Evolutionary conservation across 352 stramenopile species (phyloP), one percentile per base, ranked within the genome.

Genomic region (Peronospora farinosa): DNA sequence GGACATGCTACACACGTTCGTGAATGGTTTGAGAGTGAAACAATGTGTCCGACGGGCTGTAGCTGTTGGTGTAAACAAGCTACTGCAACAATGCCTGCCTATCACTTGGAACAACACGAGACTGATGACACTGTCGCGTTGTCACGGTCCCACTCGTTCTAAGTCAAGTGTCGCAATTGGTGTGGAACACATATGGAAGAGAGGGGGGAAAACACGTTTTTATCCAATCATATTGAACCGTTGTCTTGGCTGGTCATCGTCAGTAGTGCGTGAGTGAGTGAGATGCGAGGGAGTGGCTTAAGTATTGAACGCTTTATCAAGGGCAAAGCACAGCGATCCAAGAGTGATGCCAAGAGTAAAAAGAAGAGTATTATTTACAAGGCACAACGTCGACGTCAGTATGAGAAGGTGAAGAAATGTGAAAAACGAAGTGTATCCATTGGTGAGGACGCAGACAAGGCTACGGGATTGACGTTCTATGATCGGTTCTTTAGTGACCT

Each of bases 241-340:
- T n/a, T n/a, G n/a, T n/a, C n/a, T n/a, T n/a, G n/a, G n/a, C n/a
- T n/a, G n/a, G n/a, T n/a, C n/a, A n/a, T n/a, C n/a, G n/a, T n/a
- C n/a, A n/a, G n/a, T n/a, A n/a, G n/a, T n/a, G n/a, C n/a, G n/a
- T n/a, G n/a, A n/a, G n/a, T n/a, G n/a, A n/a, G n/a, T n/a, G n/a
- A n/a, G n/a, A n/a, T n/a, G 73, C 70, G 73, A 2, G 78, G 82
- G 40, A 92, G 82, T 27, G 82, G 82, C 7, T 58, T 92, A 56
- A 92, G 82, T 73, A 58, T 92, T 50, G 78, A 92, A 67, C 82
- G 82, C 9, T 92, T 92, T 47, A 88, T 90, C 58, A 81, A 88
- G 51, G 82, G 82, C 60, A 92, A 92, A 62, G 73, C 78, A 16
- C 79, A 90, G 38, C 63, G 67, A 40, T 84, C 77, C 36, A 91